Percentiles rank a stretch among this genome's conserved stretches.
Evolutionary conservation across 805 yeast species (phyloP).

Genomic region (Candida yuanshanica): DNA sequence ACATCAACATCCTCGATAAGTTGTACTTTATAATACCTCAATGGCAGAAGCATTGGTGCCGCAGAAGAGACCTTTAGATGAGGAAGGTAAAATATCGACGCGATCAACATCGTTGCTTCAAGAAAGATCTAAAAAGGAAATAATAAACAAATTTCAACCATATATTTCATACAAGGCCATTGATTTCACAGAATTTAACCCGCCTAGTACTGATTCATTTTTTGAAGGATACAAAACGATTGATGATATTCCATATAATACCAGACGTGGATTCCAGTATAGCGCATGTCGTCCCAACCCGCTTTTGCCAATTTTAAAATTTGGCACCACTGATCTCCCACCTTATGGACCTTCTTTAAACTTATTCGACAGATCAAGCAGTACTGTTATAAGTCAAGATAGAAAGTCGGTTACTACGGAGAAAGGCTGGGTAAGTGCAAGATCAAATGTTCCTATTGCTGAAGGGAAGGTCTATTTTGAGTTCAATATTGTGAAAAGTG

Average conservation of each 20-base stretch:
- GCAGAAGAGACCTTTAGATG: constrained; percentile 4
- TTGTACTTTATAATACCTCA: neutral
- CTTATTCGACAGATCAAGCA: constrained; percentile 65
- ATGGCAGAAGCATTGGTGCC: constrained; percentile 6
- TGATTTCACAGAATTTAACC: constrained; percentile 17
- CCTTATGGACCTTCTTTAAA: constrained; percentile 56
- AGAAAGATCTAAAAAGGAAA: neutral
- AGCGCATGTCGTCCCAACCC: constrained; percentile 73
- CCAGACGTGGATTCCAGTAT: constrained; percentile 72
- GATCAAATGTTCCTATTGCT: constrained; percentile 68
- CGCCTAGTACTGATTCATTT: constrained; percentile 3
- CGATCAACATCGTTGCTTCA: neutral
- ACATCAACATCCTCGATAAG: no score
- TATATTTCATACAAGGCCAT: constrained; percentile 17
- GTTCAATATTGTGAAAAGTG: constrained; percentile 45
- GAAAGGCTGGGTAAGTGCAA: constrained; percentile 74
- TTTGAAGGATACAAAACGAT: constrained; percentile 32
- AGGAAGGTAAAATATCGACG: neutral
- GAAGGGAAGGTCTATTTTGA: constrained; percentile 84
- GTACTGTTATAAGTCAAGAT: constrained; percentile 38
- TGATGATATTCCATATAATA: constrained; percentile 78
- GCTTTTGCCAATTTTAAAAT: constrained; percentile 47
- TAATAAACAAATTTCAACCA: constrained; percentile 20
- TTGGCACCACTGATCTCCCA: constrained; percentile 67
- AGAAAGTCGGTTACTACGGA: constrained; percentile 46